Percentiles rank a stretch among this genome's conserved stretches.
Conservation (phyloP, 257 asterid species). For the Pogostemon cablin region DNA sequence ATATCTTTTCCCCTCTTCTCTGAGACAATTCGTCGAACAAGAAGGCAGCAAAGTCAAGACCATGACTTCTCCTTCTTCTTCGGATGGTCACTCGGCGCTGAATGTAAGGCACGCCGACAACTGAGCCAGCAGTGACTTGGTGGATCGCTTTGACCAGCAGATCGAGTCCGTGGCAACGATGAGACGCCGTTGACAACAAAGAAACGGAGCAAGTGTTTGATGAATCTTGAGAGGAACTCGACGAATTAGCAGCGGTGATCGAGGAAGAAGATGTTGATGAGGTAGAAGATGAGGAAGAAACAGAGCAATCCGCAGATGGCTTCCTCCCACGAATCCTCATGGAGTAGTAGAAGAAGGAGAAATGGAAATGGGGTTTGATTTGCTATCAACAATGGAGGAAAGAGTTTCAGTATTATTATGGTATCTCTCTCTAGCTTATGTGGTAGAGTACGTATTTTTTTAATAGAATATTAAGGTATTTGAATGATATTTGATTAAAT, state of each 20-base stretch:
- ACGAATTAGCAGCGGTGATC: conserved; percentile 46
- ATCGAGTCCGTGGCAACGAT: conserved; percentile 83
- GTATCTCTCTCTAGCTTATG: too few relatives aligned
- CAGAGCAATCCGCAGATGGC: conserved; percentile 15
- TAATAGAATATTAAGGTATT: too few relatives aligned
- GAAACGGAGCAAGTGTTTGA: conserved; percentile 38
- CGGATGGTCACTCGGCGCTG: conserved; percentile 69
- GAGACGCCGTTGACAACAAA: conserved; percentile 19
- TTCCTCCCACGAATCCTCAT: conserved; percentile 47
- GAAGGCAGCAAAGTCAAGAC: conserved; percentile 42
- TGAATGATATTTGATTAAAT: too few relatives aligned
- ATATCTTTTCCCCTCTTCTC: conserved; percentile 23
- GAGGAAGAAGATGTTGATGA: conserved; percentile 49
- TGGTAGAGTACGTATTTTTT: background rate
- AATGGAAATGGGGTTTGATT: conserved; percentile 28
- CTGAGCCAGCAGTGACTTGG: conserved; percentile 72
- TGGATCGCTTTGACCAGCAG: conserved; percentile 88
- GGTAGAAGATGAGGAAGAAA: conserved; percentile 44
- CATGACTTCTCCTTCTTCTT: conserved; percentile 45
- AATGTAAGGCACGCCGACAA: conserved; percentile 80
- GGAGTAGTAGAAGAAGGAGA: background rate
- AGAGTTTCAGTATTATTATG: background rate
- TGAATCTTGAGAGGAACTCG: conserved; percentile 62
- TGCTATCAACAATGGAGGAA: conserved; percentile 30
- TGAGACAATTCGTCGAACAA: conserved; percentile 28